A percentile compares a stretch with the other conserved stretches of the same genome.
These are phyloP conservation scores for Saccharomyces hybrid DNA, from an alignment of 1,139 yeast genomes.

Conservation along the genomic window DNA sequence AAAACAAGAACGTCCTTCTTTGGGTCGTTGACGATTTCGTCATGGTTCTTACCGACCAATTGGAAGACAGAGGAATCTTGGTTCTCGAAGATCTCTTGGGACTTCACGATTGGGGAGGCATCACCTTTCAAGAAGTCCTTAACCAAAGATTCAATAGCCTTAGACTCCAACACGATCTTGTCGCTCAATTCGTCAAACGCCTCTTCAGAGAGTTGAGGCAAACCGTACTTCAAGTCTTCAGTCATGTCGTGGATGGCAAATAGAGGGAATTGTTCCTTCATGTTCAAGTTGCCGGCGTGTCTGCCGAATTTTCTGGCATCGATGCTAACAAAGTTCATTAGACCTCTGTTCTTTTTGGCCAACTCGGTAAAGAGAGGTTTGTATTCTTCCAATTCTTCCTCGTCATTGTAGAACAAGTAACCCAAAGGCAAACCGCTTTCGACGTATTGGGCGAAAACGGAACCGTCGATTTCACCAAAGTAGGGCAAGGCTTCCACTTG, in stretches of 20 bases:
- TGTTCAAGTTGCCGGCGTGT: constrained; percentile 83
- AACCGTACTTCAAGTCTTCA: constrained; percentile 67
- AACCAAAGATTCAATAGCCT: constrained; percentile 52
- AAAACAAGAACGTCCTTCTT: constrained; percentile 83
- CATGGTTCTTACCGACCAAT: constrained; percentile 81
- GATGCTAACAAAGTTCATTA: constrained; percentile 78
- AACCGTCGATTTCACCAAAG: constrained; percentile 85
- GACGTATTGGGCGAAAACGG: constrained; percentile 71
- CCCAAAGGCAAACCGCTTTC: constrained; percentile 69
- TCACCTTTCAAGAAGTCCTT: constrained; percentile 56
- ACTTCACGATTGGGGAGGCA: constrained; percentile 66
- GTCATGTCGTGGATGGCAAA: constrained; percentile 75
- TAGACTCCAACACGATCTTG: constrained; percentile 31
- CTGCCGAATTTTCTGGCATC: constrained; percentile 76
- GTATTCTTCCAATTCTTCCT: constrained; percentile 56
- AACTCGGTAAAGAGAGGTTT: constrained; percentile 47
- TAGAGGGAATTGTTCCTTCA: constrained; percentile 82
- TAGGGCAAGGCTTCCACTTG: constrained; percentile 69
- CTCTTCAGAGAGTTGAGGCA: constrained; percentile 39
- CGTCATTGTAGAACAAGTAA: constrained; percentile 72
- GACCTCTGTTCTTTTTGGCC: constrained; percentile 73
- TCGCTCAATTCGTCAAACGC: constrained; percentile 26
- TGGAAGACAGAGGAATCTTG: constrained; percentile 68
- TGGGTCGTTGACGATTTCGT: constrained; percentile 55
- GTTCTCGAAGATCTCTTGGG: constrained; percentile 77